These are phyloP conservation scores for Salix dunnii DNA, from an alignment of 345 rosid genomes.

Conservation along the genomic window DNA sequence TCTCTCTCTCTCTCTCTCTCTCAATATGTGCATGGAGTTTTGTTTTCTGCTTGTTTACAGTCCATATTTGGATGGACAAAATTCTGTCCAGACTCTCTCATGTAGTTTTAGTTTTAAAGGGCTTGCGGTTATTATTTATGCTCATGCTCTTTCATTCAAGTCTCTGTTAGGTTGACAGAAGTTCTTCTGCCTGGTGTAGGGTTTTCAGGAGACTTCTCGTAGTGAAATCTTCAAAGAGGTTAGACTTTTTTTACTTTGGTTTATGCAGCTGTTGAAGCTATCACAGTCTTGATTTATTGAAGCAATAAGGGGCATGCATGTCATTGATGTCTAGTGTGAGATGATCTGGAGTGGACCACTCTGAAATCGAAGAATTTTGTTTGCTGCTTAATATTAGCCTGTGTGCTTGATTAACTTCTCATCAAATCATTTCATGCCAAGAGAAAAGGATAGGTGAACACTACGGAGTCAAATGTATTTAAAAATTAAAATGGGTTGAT, in stretches of 20 bases:
- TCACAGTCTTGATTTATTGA: neutral
- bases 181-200: conserved; percentile 40
- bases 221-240: conserved; percentile 85
- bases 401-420: neutral
- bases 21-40: neutral
- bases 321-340: neutral
- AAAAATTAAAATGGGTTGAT: neutral
- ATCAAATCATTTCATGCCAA: neutral
- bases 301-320: neutral
- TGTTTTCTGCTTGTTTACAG: neutral
- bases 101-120: neutral
- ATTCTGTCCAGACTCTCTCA: neutral
- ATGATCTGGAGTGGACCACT: neutral
- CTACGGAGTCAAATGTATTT: neutral
- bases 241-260: conserved; percentile 17
- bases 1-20: conserved; percentile 2
- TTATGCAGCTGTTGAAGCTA: neutral
- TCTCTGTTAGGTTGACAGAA: conserved; percentile 7
- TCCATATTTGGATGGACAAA: neutral
- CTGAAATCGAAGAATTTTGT: neutral
- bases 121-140: neutral
- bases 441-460: neutral
- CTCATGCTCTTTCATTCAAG: neutral
- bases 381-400: neutral
- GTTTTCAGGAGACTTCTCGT: conserved; percentile 59